Conservation (phyloP, 139 green algal genomes). For the Protoeuglena noctilucae region DNA sequence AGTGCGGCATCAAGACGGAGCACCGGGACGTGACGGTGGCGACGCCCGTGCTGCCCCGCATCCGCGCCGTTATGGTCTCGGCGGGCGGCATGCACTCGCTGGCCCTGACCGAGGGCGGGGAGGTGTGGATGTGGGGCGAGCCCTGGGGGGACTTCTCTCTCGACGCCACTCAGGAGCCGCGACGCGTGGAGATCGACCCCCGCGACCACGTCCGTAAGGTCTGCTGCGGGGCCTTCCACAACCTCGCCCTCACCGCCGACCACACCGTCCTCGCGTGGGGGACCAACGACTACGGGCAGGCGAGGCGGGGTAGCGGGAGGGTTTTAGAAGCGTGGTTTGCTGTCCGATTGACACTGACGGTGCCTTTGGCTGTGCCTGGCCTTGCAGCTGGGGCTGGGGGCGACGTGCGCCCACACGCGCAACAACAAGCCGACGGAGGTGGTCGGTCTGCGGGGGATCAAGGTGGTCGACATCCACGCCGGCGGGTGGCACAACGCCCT, state of each 20-base stretch:
- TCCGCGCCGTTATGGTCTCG: no score
- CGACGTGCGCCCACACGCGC: constrained; percentile 11
- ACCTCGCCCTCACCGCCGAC: constrained; percentile 41
- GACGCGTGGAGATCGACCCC: constrained; percentile 21
- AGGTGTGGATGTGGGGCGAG: constrained; percentile 62
- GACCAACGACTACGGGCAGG: constrained; percentile 73
- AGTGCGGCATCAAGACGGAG: neutral
- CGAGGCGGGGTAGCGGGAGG: no score
- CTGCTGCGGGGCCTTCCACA: constrained; percentile 72
- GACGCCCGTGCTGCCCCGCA: constrained; percentile 1
- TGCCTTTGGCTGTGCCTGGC: no score
- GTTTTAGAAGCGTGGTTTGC: no score
- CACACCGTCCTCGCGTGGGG: constrained; percentile 49
- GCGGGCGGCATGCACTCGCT: constrained; percentile 81
- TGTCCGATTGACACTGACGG: no score
- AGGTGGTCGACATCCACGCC: constrained; percentile 51
- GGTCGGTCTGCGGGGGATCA: constrained; percentile 31
- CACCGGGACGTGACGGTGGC: constrained; percentile 21
- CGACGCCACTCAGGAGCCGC: constrained; percentile 20
- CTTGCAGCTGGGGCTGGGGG: constrained; percentile 4
- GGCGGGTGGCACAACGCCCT: constrained; percentile 71
- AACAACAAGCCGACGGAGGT: no score
- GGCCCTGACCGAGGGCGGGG: constrained; percentile 52
- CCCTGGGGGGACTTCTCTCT: constrained; percentile 66
- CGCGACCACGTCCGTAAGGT: constrained; percentile 39